Base-by-base conservation (phyloP, 176 grass and related monocot genomes). In the Panicum miliaceum region DNA sequence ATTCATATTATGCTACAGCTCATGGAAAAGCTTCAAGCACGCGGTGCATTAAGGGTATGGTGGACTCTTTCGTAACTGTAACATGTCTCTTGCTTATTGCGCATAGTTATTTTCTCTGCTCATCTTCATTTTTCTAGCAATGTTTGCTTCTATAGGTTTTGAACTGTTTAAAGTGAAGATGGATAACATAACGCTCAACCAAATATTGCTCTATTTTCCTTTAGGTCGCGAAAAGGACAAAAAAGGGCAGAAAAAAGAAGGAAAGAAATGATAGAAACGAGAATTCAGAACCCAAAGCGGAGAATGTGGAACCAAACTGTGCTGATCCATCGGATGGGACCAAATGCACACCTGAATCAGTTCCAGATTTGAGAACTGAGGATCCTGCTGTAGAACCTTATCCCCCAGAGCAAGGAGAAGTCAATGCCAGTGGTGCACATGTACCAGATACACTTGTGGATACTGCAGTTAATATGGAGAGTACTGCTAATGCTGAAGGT, bases 1-100 rank as follows among this genome's bases (percentile, higher is more conserved):
- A 90, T 95, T 73, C 93, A 98, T 88, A 87, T 95, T 71, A 88
- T 98, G 74, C 86, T 98, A 80, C 90, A 92, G 48, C 96, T 98
- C 79, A 95, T 95, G 96, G 96, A 98, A 64, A 95, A 86, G 75
- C 92, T 98, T 88, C 96, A 98, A 90, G 75, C 82, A 81, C 91
- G 89, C 6, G 96, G 93, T 68, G 74, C 87, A 47, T 83, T 98
- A 93, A 95, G 91, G 93, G 96, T 98, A 93, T 51, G 90, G 5
- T 86, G 9, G 73, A 59, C 76, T 71, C 38, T 41, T 64, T 75
- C 35, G 9, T 40, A 80, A 75, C 9, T 53, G 67, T 27, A 80
- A 26, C 46, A 53, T 68, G 58, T 79, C 22, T 58, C n/a, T 81
- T 78, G 2, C 64, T 86, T 53, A 58, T 81, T 74, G 8, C 75